Conservation (phyloP, 495 filamentous ascomycete species). For the Cairneyella variabilis region DNA sequence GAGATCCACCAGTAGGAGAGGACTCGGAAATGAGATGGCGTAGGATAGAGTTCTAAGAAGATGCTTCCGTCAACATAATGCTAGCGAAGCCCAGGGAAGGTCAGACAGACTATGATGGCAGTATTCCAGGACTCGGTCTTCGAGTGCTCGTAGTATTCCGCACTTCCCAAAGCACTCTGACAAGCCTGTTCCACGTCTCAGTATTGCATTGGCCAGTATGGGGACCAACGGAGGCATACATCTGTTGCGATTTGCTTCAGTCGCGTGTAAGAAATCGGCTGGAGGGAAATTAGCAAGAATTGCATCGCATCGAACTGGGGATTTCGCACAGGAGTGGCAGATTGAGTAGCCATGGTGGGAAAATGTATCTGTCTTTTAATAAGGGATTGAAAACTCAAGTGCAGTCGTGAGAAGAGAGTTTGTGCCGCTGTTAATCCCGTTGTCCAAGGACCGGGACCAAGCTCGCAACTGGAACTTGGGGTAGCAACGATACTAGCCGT, state of each 20-base stretch:
- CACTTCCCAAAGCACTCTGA: constrained; percentile 65
- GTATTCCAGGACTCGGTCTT: constrained; percentile 83
- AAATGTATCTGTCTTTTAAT: not conserved
- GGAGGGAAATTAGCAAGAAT: constrained; percentile 9
- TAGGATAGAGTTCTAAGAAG: constrained; percentile 73
- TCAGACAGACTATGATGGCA: constrained; percentile 73
- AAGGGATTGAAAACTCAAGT: not conserved
- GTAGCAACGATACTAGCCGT: too few species aligned
- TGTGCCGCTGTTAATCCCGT: not conserved
- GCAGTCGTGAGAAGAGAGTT: not conserved
- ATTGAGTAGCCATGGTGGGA: constrained; percentile 19
- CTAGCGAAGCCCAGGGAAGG: not conserved
- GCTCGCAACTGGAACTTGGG: too few species aligned
- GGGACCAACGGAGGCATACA: constrained; percentile 44
- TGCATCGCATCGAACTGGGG: not conserved
- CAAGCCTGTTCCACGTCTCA: constrained; percentile 60
- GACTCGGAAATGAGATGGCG: constrained; percentile 81
- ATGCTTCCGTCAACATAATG: not conserved
- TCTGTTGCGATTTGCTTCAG: constrained; percentile 80
- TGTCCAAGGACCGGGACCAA: not conserved
- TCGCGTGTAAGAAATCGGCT: constrained; percentile 74
- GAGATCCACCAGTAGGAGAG: constrained; percentile 49
- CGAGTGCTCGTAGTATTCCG: constrained; percentile 76
- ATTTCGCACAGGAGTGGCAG: constrained; percentile 18
- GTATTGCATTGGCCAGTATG: constrained; percentile 21